phyloP scores from a whole-genome alignment of 1,139 yeast species.

The Fermentozyma sake region DNA sequence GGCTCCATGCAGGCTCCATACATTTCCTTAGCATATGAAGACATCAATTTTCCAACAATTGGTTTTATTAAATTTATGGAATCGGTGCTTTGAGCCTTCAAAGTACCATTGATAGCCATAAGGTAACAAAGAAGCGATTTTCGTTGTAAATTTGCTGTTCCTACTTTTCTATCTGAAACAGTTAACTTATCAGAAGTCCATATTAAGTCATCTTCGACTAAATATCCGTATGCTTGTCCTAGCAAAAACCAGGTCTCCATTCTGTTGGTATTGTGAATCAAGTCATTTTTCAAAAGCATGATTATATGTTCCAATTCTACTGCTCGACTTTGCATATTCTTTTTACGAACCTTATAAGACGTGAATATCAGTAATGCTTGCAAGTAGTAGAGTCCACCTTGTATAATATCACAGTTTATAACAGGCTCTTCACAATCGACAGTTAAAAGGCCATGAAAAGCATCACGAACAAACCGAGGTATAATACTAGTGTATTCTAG shows the following conservation, averaged over 20 bases:
- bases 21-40: conserved; percentile 54
- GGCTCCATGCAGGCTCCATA: conserved; percentile 64
- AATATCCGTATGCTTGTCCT: conserved; percentile 74
- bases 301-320: conserved; percentile 78
- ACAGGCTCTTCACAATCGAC: conserved; percentile 28
- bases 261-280: conserved; percentile 61
- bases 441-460: conserved; percentile 52
- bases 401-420: conserved; percentile 13
- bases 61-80: conserved; percentile 19
- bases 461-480: conserved; percentile 45
- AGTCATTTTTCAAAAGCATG: conserved; percentile 59
- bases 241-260: conserved; percentile 84
- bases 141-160: conserved; percentile 63
- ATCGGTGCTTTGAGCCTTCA: conserved; percentile 19
- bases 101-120: conserved; percentile 62
- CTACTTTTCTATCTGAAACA: conserved; percentile 53
- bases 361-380: conserved; percentile 69
- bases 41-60: conserved; percentile 48
- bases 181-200: conserved; percentile 88
- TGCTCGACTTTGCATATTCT: conserved; percentile 72
- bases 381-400: conserved; percentile 64
- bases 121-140: conserved; percentile 69
- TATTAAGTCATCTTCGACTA: conserved; percentile 83
- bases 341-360: conserved; percentile 62
- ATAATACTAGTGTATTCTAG: conserved; percentile 47